These are phyloP conservation scores for Catharanthus roseus DNA, from an alignment of 257 asterid genomes.

Conservation along the genomic window DNA sequence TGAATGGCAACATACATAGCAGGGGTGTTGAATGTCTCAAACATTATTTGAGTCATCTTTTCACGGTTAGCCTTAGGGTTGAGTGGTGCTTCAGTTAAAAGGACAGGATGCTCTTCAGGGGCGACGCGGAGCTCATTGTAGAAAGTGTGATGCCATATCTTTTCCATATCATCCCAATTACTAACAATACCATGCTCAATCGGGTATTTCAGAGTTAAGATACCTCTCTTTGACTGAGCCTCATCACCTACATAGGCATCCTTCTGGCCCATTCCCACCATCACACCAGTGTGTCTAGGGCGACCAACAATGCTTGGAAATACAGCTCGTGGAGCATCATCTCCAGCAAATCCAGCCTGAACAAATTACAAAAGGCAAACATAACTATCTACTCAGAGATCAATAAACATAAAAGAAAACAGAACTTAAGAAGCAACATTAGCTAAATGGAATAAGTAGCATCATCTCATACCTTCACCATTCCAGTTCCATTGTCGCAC, in stretches of 20 bases:
- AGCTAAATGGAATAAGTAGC: neutral
- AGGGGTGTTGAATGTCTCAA: constrained; percentile 27
- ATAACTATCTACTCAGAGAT: neutral
- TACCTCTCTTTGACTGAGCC: constrained; percentile 37
- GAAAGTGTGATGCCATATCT: constrained; percentile 29
- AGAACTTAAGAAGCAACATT: neutral
- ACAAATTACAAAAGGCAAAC: neutral
- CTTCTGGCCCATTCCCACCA: constrained; percentile 35
- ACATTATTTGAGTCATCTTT: constrained; percentile 34
- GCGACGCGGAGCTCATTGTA: constrained; percentile 29
- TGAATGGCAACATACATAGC: constrained; percentile 31
- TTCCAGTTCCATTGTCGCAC: constrained; percentile 32
- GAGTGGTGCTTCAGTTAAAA: constrained; percentile 29
- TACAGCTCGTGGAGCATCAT: constrained; percentile 36
- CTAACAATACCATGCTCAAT: constrained; percentile 32
- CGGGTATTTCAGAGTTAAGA: constrained; percentile 27
- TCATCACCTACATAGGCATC: constrained; percentile 37
- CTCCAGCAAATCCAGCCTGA: constrained; percentile 38
- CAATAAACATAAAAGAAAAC: neutral
- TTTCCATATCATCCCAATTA: constrained; percentile 34
- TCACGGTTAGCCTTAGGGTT: constrained; percentile 34
- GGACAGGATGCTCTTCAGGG: constrained; percentile 31
- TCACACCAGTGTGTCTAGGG: constrained; percentile 32
- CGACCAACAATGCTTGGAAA: constrained; percentile 36
- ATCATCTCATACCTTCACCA: constrained; percentile 24